Conservation (phyloP, 2,329 filamentous ascomycete genomes). For the Amauroascus verrucosus region DNA sequence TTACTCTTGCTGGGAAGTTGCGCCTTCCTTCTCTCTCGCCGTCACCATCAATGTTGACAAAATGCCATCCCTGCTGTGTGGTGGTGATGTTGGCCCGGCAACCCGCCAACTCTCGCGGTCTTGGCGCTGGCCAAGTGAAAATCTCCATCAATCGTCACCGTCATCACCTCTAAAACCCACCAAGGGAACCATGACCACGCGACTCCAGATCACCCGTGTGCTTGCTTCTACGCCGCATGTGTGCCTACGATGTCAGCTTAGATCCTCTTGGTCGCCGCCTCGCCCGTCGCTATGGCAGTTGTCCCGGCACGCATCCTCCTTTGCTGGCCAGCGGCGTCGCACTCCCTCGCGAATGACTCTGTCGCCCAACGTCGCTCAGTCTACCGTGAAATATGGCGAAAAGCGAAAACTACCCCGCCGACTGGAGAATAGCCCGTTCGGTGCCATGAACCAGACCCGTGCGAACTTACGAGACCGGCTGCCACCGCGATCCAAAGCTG, state of each 20-base stretch:
- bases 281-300: constrained; percentile 22
- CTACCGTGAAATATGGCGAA: constrained; percentile 16
- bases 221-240: constrained; percentile 8
- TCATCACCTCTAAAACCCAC: too few species aligned
- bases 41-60: constrained; percentile 3
- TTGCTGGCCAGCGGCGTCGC: constrained; percentile 23
- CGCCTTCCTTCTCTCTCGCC: not conserved
- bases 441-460: constrained; percentile 48
- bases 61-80: not conserved
- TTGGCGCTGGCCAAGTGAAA: constrained; percentile 2
- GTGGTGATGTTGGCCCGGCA: not conserved
- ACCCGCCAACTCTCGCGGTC: not conserved
- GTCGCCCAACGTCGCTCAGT: constrained; percentile 31
- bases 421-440: constrained; percentile 45
- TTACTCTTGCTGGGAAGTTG: not conserved
- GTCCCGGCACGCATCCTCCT: constrained; percentile 26
- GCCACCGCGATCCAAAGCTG: constrained; percentile 30
- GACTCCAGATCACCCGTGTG: not conserved
- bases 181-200: not conserved
- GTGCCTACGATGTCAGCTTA: constrained; percentile 28
- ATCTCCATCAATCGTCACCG: not conserved
- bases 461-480: constrained; percentile 30
- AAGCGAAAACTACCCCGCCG: constrained; percentile 32
- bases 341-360: constrained; percentile 32
- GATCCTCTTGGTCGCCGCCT: constrained; percentile 12